phyloP scores from a whole-genome alignment of 768 basidiomycete species.

The Boletus subparvulus region DNA sequence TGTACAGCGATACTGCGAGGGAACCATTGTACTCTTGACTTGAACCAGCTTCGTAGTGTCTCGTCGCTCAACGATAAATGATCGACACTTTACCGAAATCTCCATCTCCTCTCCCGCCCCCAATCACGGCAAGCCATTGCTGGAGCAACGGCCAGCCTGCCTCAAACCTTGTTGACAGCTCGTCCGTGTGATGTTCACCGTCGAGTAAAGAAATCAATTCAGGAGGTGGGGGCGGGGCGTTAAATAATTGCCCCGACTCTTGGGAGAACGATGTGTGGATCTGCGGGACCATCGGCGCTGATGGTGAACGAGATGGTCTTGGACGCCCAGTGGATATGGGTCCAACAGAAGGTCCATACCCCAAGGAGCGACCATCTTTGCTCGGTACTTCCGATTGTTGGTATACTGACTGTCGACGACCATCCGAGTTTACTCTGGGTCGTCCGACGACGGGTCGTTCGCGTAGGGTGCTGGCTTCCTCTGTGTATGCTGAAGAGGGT shows the following conservation, averaged over 20 bases:
- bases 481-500: conserved; percentile 16
- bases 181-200: conserved; percentile 91
- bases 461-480: conserved; percentile 11
- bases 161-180: conserved; percentile 79
- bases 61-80: conserved; percentile 61
- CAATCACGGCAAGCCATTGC: conserved; percentile 62
- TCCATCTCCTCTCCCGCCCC: conserved; percentile 59
- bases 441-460: conserved; percentile 23
- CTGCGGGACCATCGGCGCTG: conserved; percentile 45
- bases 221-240: conserved; percentile 41
- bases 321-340: conserved; percentile 43
- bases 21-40: neutral
- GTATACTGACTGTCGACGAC: conserved; percentile 25
- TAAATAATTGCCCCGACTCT: conserved; percentile 23
- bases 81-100: conserved; percentile 77
- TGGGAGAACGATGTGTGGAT: conserved; percentile 26
- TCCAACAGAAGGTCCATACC: conserved; percentile 22
- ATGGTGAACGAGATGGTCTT: conserved; percentile 57
- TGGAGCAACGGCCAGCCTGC: conserved; percentile 82
- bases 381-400: conserved; percentile 25
- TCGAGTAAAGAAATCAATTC: conserved; percentile 66
- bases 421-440: conserved; percentile 30
- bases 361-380: conserved; percentile 22
- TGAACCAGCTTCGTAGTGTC: neutral
- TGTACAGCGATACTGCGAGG: conserved; percentile 1